Evolutionary conservation across 805 yeast species (phyloP).

Genomic region (Wickerhamia fluorescens): DNA sequence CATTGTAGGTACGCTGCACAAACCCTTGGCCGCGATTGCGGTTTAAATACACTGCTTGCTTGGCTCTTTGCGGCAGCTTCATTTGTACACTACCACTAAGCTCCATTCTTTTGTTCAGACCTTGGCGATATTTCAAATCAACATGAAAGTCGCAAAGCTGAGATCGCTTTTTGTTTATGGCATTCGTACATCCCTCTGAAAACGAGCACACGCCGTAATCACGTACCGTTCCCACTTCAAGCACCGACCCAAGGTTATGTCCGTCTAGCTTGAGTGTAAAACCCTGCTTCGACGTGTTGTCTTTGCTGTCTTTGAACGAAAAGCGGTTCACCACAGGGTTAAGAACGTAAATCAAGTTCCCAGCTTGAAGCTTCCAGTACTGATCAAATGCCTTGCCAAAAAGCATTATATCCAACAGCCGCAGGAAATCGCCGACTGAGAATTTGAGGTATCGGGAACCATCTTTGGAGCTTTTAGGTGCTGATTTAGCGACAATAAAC

Average conservation of each 20-base stretch:
- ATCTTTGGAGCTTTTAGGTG: slow-evolving; percentile 38
- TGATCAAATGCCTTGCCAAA: slow-evolving; percentile 62
- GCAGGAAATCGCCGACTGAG: slow-evolving; percentile 61
- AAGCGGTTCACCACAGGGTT: slow-evolving; percentile 56
- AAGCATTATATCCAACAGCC: slow-evolving; percentile 51
- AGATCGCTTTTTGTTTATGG: slow-evolving; percentile 48
- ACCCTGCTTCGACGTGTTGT: slow-evolving; percentile 19
- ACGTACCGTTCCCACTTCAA: slow-evolving; percentile 69
- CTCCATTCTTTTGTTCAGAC: slow-evolving; percentile 67
- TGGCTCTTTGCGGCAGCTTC: slow-evolving; percentile 45
- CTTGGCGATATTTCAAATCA: slow-evolving; percentile 46
- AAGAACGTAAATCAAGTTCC: slow-evolving; percentile 66
- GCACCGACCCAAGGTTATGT: slow-evolving; percentile 38
- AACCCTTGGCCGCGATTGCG: slow-evolving; percentile 11
- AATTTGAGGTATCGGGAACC: slow-evolving; percentile 50
- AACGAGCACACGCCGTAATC: slow-evolving; percentile 55
- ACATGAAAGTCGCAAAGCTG: slow-evolving; percentile 68
- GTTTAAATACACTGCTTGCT: slow-evolving; percentile 33
- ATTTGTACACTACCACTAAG: slow-evolving; percentile 53
- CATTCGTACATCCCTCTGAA: slow-evolving; percentile 47
- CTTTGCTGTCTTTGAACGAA: slow-evolving; percentile 20
- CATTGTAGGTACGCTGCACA: slow-evolving; percentile 14
- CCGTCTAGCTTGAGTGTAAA: slow-evolving; percentile 54
- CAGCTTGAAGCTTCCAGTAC: slow-evolving; percentile 67
- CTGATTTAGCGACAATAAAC: slow-evolving; percentile 51